phyloP scores from a whole-genome alignment of 805 yeast species.

The Pichia californica region DNA sequence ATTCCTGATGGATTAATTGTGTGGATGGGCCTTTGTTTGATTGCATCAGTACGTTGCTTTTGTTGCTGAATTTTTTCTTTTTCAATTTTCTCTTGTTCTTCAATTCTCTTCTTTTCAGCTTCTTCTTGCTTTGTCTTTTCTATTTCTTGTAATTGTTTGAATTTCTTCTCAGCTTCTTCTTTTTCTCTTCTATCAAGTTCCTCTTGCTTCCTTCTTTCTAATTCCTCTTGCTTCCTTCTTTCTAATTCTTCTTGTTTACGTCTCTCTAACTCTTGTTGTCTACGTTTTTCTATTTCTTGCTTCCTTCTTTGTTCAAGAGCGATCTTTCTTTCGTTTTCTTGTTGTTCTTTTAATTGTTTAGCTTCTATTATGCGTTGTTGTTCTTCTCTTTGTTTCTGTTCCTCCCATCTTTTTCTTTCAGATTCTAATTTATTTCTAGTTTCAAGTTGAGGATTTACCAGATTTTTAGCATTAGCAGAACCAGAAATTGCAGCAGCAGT shows the following conservation, averaged over 20 bases:
- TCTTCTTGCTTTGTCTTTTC: constrained; percentile 3
- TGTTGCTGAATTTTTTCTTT: neutral
- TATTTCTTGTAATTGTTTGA: neutral
- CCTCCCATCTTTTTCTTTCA: constrained; percentile 3
- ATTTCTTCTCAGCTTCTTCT: neutral
- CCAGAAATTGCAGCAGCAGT: constrained; percentile 8
- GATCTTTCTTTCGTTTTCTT: neutral
- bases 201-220: neutral
- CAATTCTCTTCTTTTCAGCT: neutral
- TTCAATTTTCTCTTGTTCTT: constrained; percentile 3
- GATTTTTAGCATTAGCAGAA: constrained; percentile 1
- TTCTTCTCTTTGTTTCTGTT: constrained; percentile 2
- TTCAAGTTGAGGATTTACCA: constrained; percentile 5
- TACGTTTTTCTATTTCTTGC: constrained; percentile 2
- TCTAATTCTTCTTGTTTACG: constrained; percentile 2
- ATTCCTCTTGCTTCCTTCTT: constrained; percentile 1
- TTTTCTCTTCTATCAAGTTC: constrained; percentile 1
- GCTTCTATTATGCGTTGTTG: neutral
- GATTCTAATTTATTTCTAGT: constrained; percentile 3
- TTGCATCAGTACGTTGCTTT: neutral
- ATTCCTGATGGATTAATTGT: neutral
- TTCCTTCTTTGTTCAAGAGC: constrained; percentile 3
- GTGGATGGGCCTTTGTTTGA: too few relatives aligned
- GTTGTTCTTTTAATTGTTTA: neutral
- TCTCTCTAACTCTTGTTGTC: constrained; percentile 4